A percentile compares a stretch with the other conserved stretches of the same genome.
phyloP scores from a whole-genome alignment of 2,329 filamentous ascomycete genomes.

The Cercospora canescens region DNA sequence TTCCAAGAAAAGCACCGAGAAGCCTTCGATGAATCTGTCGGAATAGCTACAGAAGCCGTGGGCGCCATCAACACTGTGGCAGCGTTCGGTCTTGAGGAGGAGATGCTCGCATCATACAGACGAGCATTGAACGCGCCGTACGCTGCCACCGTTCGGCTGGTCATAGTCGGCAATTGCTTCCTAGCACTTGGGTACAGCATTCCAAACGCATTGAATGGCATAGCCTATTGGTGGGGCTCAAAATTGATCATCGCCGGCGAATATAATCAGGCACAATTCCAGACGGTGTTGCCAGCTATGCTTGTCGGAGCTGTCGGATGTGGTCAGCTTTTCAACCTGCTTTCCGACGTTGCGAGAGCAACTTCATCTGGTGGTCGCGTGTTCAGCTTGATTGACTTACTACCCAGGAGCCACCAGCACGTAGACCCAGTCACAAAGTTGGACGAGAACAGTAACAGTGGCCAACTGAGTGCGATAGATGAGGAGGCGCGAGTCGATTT shows the following conservation, averaged over 20 bases:
- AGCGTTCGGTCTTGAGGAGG: slow-evolving; percentile 39
- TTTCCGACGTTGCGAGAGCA: slow-evolving; percentile 2
- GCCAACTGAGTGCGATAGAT: neutral
- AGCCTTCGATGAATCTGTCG: slow-evolving; percentile 52
- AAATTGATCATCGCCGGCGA: slow-evolving; percentile 67
- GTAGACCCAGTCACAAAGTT: neutral
- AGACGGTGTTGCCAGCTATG: slow-evolving; percentile 71
- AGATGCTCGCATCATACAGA: slow-evolving; percentile 14
- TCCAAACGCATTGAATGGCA: slow-evolving; percentile 66
- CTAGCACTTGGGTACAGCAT: slow-evolving; percentile 59
- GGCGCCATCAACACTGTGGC: slow-evolving; percentile 34
- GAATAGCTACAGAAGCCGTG: slow-evolving; percentile 46
- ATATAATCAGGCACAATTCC: slow-evolving; percentile 67
- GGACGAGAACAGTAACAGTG: neutral
- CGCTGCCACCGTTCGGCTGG: neutral
- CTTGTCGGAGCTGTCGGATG: slow-evolving; percentile 72
- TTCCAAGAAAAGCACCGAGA: slow-evolving; percentile 56
- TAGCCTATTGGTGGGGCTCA: slow-evolving; percentile 80
- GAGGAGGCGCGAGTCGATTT: neutral
- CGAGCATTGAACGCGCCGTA: neutral
- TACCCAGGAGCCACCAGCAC: neutral
- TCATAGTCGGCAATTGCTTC: slow-evolving; percentile 24
- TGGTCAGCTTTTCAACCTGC: slow-evolving; percentile 71
- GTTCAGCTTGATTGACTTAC: neutral
- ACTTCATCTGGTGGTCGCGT: neutral